Base-by-base conservation (phyloP, 116 monocot genomes). In the Trichopus zeylanicus region DNA sequence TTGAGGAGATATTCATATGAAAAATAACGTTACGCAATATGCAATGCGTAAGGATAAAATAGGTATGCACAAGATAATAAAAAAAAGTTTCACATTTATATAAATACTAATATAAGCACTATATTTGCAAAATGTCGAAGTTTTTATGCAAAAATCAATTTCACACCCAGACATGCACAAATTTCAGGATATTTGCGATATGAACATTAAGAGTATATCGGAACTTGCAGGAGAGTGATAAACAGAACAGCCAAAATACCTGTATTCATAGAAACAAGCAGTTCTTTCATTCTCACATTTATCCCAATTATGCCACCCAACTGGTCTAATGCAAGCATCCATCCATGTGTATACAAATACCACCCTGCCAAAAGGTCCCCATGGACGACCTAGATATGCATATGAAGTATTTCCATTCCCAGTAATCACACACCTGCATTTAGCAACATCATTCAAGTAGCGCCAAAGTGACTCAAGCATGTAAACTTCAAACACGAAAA, bases 321-420 rank as follows among this genome's bases (percentile, higher is more conserved):
- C 63, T 54, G 89, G 86, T 66, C 55, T 86, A 53, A 94, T 75
- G 69, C 89, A 94, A 1, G 65, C 57, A 72, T 86, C 94, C 81
- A 94, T 82, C 82, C 82, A 94, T 24, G 89, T 76, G 64, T 86
- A 76, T 38, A 89, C 89, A 84, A 79, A 95, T 31, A 95, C 70
- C 39, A 90, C 95, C 59, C 91, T 81, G 19, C 79, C 95, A 76
- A 90, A 95, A 0, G 95, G 90, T 13, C 95, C 95, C 95, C 95
- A 95, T 47, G 95, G 95, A n/a, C 95, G 75, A n/a, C 95, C 95
- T 51, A 95, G 95, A 75, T 77, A 81, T 38, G 78, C 35, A 71
- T 87, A 90, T 53, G 77, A 71, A 66, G 67, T 22, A 2, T 64
- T 51, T 15, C 90, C 84, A 71, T 83, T 90, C 13, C 95, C 91